These are phyloP conservation scores for Vitis hybrid DNA, from an alignment of 177 flowering plant species.

Conservation along the genomic window DNA sequence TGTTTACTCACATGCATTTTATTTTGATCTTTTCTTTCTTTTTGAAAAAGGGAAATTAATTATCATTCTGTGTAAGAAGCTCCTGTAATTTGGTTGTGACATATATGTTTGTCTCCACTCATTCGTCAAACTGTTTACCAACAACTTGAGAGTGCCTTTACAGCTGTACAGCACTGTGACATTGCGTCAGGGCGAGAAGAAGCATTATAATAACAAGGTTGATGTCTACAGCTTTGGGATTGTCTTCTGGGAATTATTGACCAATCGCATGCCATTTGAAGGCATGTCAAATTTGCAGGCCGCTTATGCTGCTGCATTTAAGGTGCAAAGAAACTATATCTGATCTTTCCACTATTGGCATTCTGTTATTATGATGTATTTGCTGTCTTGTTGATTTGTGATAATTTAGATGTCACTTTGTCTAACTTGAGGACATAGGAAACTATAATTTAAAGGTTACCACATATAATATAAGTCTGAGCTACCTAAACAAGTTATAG, in stretches of 20 bases:
- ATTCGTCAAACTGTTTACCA: conserved; percentile 14
- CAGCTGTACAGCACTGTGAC: conserved; percentile 98
- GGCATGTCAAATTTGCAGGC: conserved; percentile 99
- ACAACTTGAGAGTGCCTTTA: conserved; percentile 24
- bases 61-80: too few relatives aligned
- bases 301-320: conserved; percentile 99
- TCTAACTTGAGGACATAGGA: neutral
- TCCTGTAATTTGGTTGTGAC: neutral
- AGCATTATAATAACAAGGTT: conserved; percentile 94
- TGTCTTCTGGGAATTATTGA: conserved; percentile 89
- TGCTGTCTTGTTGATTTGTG: neutral
- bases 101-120: neutral
- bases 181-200: conserved; percentile 90
- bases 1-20: too few relatives aligned
- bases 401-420: neutral
- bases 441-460: neutral
- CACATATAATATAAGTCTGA: neutral
- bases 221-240: conserved; percentile 97
- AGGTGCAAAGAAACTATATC: conserved; percentile 44
- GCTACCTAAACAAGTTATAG: too few relatives aligned
- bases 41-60: too few relatives aligned
- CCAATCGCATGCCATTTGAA: conserved; percentile 94
- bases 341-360: neutral
- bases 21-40: too few relatives aligned
- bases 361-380: neutral